Percentiles rank a stretch among this genome's conserved stretches.
Evolutionary conservation across 306 rosid species (phyloP).

Genomic region (Pachyrhizus erosus): DNA sequence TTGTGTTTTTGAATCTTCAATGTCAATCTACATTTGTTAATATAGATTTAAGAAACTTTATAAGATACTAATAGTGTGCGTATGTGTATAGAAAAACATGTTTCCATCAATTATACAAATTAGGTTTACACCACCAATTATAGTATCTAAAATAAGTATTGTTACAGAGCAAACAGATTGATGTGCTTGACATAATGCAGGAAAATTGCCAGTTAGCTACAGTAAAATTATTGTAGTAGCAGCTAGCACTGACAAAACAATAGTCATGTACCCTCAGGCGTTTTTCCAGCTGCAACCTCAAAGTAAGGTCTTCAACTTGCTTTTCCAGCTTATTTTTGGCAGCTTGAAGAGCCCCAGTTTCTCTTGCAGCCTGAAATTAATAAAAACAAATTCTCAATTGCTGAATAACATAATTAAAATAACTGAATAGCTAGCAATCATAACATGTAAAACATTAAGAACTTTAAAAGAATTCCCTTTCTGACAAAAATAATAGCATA

Average conservation of each 20-base stretch:
- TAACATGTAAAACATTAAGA: constrained; percentile 1
- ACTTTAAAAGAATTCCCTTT: background rate
- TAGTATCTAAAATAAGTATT: constrained; percentile 18
- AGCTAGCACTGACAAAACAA: constrained; percentile 30
- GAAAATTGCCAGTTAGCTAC: constrained; percentile 6
- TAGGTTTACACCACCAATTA: constrained; percentile 16
- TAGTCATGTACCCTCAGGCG: constrained; percentile 80
- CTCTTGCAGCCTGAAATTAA: constrained; percentile 86
- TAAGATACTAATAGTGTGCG: constrained; percentile 10
- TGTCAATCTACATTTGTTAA: constrained; percentile 65
- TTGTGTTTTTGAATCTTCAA: constrained; percentile 89
- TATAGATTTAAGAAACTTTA: constrained; percentile 37
- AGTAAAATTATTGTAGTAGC: constrained; percentile 18
- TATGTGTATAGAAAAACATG: background rate
- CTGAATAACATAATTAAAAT: constrained; percentile 1
- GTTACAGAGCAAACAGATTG: background rate
- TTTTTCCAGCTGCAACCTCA: constrained; percentile 97
- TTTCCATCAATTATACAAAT: constrained; percentile 21
- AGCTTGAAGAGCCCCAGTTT: constrained; percentile 99
- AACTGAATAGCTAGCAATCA: constrained; percentile 26
- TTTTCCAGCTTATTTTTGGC: constrained; percentile 99
- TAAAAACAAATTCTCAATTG: background rate
- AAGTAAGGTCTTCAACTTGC: constrained; percentile 95
- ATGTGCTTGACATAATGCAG: constrained; percentile 17
- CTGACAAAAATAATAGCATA: constrained; percentile 1